Conservation (phyloP, 805 yeast genomes). For the Ogataea salicorniae region DNA sequence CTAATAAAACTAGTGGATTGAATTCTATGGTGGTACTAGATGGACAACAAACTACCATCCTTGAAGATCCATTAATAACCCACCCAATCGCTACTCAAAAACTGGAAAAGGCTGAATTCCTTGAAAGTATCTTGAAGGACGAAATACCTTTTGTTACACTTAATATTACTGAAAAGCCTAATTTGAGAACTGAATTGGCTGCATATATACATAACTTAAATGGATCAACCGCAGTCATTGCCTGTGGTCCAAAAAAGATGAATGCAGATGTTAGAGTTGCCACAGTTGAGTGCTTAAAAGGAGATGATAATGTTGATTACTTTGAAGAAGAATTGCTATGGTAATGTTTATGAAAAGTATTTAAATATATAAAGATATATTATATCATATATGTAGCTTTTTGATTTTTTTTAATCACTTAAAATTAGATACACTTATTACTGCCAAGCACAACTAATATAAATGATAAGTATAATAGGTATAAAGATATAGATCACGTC, state of each 20-base stretch:
- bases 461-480: no score
- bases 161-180: conserved; percentile 23
- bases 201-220: conserved; percentile 12
- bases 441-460: no score
- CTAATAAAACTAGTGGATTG: no score
- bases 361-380: not conserved
- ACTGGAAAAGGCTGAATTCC: conserved; percentile 10
- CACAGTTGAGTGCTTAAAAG: conserved; percentile 26
- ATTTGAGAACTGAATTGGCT: conserved; percentile 19
- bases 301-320: conserved; percentile 28
- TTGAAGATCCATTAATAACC: not conserved
- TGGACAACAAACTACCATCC: no score
- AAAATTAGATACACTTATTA: no score
- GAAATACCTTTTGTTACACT: conserved; percentile 18
- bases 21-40: not conserved
- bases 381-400: not conserved
- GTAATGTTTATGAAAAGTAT: conserved; percentile 14
- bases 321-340: conserved; percentile 35
- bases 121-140: conserved; percentile 15
- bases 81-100: conserved; percentile 4
- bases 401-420: no score
- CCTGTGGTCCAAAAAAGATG: conserved; percentile 34
- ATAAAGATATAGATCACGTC: no score
- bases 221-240: conserved; percentile 29
- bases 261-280: conserved; percentile 31